Evolutionary conservation across 1,284 basidiomycete genomes (phyloP), one percentile per base, ranked within the genome.

Genomic region (Ustilago shanxiensis): DNA sequence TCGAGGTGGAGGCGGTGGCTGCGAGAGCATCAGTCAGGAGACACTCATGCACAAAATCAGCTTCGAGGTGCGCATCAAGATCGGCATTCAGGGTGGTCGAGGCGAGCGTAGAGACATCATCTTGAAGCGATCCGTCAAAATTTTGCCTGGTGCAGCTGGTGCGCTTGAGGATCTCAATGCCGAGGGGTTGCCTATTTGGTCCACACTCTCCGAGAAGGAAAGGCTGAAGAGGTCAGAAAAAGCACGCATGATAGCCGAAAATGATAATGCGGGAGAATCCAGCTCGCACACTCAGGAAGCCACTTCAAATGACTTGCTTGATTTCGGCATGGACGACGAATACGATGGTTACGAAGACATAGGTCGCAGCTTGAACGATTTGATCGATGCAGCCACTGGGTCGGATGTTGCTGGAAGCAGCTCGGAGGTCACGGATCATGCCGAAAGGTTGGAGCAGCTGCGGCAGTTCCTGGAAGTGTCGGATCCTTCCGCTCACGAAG

Each of bases 11-110:
- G 82, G 81, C 14, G 79, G 81, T 13, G 74, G 79, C 11, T 86
- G 84, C 65, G 82, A 84, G 63, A 81, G 81, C 41, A 79, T 86
- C 62, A 80, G 72, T 26, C 84, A 86, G 53, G 79, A 83, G 55
- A 86, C 84, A 0, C 52, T 79, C 5, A 66, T 85, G 59, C 84
- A 85, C 62, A 72, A 69, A n/a, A 79, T 86, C 44, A 72, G 61
- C 47, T 86, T 86, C 45, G 72, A 79, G 20, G 78, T 86, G 22
- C 62, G 74, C 18, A 72, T 85, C 44, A 79, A 80, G 58, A 59
- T 85, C 8, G 72, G 67, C 18, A 65, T 86, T 16, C 69, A 72
- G 2, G 71, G 72, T 14, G 74, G 68, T 10, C 55, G 49, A 3
- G 72, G 74, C 18, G 80, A 79, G 33, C 71, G 75, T 8, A 57